Conservation (phyloP, 257 asterid species). For the Scutellaria galericulata region DNA sequence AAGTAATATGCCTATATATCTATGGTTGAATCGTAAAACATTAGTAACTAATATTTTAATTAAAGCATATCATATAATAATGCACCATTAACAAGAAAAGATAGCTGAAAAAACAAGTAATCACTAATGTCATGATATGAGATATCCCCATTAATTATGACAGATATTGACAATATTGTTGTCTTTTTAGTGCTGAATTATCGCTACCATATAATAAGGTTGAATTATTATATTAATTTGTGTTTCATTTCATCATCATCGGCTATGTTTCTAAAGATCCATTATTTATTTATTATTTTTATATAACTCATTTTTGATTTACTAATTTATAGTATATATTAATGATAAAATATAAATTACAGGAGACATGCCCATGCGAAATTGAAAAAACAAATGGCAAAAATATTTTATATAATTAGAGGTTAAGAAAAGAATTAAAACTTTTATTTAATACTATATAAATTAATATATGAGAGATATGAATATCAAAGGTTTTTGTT, state of each 20-base stretch:
- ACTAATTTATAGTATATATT: no score
- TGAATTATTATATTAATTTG: neutral
- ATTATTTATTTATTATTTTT: no score
- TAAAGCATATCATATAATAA: conserved; percentile 15
- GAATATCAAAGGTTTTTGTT: no score
- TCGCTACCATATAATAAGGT: neutral
- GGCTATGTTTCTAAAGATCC: no score
- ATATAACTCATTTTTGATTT: no score
- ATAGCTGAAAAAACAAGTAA: neutral
- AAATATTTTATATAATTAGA: no score
- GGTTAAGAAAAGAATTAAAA: no score
- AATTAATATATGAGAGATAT: no score
- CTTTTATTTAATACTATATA: no score
- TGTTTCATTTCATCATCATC: neutral
- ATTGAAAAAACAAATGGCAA: no score
- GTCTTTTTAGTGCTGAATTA: neutral
- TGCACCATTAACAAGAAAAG: neutral
- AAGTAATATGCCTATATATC: neutral
- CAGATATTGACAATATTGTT: conserved; percentile 1
- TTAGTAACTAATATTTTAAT: neutral
- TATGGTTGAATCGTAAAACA: conserved; percentile 9
- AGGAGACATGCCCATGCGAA: no score
- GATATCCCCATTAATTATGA: neutral
- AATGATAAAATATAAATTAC: no score
- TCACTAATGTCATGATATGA: conserved; percentile 5